A percentile compares a stretch with the other conserved stretches of the same genome.
phyloP scores from a whole-genome alignment of 106 monocot genomes.

The Acorus gramineus region DNA sequence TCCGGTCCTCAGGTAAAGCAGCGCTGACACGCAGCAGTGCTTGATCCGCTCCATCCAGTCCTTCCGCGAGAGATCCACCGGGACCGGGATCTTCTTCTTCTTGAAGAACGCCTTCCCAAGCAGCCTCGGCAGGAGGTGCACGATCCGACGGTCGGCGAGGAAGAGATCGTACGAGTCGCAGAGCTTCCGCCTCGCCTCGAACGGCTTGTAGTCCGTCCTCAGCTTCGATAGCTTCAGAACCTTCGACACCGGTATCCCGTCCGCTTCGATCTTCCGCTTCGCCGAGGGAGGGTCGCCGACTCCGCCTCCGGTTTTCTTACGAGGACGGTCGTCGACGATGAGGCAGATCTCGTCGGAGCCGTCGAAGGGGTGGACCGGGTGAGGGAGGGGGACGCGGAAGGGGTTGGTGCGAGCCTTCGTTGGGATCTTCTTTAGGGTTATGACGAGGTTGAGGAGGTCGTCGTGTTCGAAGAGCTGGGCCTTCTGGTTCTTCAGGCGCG shows the following conservation, averaged over 20 bases:
- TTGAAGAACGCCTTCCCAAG: conserved; percentile 27
- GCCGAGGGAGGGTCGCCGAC: neutral
- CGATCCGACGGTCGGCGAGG: conserved; percentile 22
- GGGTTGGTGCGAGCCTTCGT: conserved; percentile 22
- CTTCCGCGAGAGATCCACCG: conserved; percentile 9
- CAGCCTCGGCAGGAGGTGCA: conserved; percentile 16
- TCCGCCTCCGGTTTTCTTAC: too few species aligned
- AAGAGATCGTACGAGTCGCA: conserved; percentile 27
- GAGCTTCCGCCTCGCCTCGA: conserved; percentile 20
- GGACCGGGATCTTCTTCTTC: conserved; percentile 26
- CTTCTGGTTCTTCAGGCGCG: conserved; percentile 16
- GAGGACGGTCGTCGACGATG: conserved; percentile 15
- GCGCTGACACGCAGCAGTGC: conserved; percentile 7
- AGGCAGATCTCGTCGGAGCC: conserved; percentile 6
- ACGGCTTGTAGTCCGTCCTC: conserved; percentile 14
- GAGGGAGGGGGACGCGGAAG: conserved; percentile 38
- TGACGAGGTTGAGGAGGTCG: conserved; percentile 31
- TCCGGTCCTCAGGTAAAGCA: conserved; percentile 17
- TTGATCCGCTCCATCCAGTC: conserved; percentile 12
- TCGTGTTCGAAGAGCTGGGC: conserved; percentile 29
- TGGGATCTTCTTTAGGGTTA: conserved; percentile 36
- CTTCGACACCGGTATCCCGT: conserved; percentile 10
- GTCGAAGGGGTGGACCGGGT: conserved; percentile 17
- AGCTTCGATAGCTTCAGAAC: conserved; percentile 10
- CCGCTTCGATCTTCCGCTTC: neutral